Conservation (phyloP, 768 basidiomycete species). For the Phaeotremella fagi region DNA sequence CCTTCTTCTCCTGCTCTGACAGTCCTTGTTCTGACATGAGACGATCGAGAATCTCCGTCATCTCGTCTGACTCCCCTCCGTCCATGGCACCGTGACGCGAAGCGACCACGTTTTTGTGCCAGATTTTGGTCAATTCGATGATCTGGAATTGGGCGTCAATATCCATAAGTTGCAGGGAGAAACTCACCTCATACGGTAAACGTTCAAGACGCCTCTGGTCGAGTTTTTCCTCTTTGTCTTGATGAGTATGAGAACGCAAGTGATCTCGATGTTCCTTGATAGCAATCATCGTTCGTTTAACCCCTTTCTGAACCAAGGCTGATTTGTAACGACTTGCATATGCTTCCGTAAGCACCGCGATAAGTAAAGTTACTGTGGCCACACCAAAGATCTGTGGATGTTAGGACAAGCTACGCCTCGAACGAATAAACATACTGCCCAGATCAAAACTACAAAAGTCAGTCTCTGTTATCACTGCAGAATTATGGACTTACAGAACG, state of each 20-base stretch:
- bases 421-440: slow-evolving; percentile 1
- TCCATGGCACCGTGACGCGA: slow-evolving; percentile 1
- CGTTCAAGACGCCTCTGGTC: slow-evolving; percentile 1
- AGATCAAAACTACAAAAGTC: slow-evolving; percentile 1
- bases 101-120: slow-evolving; percentile 8
- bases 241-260: too few relatives aligned
- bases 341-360: slow-evolving; percentile 17
- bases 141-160: neutral
- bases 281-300: neutral
- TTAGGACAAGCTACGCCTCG: neutral
- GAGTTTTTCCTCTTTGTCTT: neutral
- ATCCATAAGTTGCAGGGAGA: too few relatives aligned
- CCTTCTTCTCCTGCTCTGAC: slow-evolving; percentile 2
- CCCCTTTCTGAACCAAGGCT: slow-evolving; percentile 5
- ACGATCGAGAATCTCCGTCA: neutral
- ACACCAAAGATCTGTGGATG: slow-evolving; percentile 20
- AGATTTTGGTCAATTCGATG: slow-evolving; percentile 4
- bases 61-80: slow-evolving; percentile 5
- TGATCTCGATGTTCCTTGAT: neutral
- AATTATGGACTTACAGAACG: slow-evolving; percentile 6
- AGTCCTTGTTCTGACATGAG: slow-evolving; percentile 1
- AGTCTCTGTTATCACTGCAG: neutral
- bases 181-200: slow-evolving; percentile 12
- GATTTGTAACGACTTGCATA: slow-evolving; percentile 17
- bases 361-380: slow-evolving; percentile 21